Conservation (phyloP, 768 basidiomycete genomes). For the Hypholoma sublateritium region DNA sequence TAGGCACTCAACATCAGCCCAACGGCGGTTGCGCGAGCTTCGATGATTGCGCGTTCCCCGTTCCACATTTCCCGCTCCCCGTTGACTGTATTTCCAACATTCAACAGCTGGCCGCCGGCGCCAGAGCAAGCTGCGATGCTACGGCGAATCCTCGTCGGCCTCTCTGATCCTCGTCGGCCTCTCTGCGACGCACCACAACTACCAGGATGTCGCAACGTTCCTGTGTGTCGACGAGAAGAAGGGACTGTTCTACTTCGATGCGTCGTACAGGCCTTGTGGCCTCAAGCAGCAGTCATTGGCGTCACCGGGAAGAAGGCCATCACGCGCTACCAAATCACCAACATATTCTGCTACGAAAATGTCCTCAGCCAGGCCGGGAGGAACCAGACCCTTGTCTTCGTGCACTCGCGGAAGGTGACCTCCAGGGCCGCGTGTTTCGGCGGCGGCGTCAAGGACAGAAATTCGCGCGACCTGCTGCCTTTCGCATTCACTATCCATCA, state of each 20-base stretch:
- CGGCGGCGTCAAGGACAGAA: conserved; percentile 85
- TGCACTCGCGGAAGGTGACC: conserved; percentile 98
- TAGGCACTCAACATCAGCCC: too few relatives aligned
- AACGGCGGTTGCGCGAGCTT: too few relatives aligned
- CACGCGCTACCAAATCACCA: conserved; percentile 96
- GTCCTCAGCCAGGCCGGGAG: conserved; percentile 87
- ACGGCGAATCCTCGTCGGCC: too few relatives aligned
- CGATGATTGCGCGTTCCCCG: too few relatives aligned
- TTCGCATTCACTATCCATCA: conserved; percentile 99
- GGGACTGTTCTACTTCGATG: conserved; percentile 97
- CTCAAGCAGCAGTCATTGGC: conserved; percentile 95
- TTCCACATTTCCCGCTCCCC: too few relatives aligned
- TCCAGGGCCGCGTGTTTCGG: conserved; percentile 92
- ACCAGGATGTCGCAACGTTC: conserved; percentile 96
- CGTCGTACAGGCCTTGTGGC: conserved; percentile 89
- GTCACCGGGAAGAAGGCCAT: conserved; percentile 99
- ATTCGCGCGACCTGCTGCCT: conserved; percentile 86
- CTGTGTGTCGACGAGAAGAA: conserved; percentile 90
- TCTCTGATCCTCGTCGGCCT: conserved; percentile 91
- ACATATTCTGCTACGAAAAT: conserved; percentile 99
- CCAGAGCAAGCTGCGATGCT: too few relatives aligned
- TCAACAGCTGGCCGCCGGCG: too few relatives aligned
- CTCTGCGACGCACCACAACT: conserved; percentile 97
- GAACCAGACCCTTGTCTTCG: conserved; percentile 94
- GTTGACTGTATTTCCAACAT: too few relatives aligned